Evolutionary conservation across 202 grass and related monocot species (phyloP).

Genomic region (Thinopyrum obtusiflorum): DNA sequence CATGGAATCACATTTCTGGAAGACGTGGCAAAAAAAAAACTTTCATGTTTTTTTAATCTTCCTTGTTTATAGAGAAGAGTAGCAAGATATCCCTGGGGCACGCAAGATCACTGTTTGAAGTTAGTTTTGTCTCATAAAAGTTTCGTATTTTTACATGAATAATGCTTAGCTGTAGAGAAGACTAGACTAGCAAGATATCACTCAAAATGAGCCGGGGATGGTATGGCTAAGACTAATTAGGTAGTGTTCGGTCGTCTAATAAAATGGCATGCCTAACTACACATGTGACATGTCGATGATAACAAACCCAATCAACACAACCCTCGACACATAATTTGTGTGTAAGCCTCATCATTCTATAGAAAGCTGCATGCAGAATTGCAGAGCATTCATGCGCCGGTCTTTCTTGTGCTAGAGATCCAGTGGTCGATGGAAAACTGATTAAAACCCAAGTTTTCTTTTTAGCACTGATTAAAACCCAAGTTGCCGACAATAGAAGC

Average conservation of each 20-base stretch:
- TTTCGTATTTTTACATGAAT: too few species aligned
- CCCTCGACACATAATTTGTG: background rate
- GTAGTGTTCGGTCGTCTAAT: too few species aligned
- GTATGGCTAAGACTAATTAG: too few species aligned
- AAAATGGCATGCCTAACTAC: background rate
- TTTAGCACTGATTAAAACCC: background rate
- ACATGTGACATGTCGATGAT: background rate
- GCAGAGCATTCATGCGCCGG: background rate
- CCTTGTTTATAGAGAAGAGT: background rate
- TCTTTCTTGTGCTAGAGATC: background rate
- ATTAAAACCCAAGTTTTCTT: too few species aligned
- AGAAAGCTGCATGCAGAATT: background rate
- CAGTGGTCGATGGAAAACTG: background rate
- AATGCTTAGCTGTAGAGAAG: too few species aligned
- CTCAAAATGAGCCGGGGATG: too few species aligned
- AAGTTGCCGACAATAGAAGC: background rate
- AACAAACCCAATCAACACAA: background rate
- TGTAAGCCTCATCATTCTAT: background rate
- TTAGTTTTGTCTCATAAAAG: too few species aligned
- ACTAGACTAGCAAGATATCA: too few species aligned
- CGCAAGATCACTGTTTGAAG: too few species aligned
- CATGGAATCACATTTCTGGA: too few species aligned
- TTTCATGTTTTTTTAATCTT: too few species aligned
- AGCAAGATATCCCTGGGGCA: background rate
- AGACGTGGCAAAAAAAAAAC: too few species aligned